Evolutionary conservation across 1,139 yeast genomes (phyloP), one percentile per base, ranked within the genome.

Genomic region (Yamadazyma siamensis): DNA sequence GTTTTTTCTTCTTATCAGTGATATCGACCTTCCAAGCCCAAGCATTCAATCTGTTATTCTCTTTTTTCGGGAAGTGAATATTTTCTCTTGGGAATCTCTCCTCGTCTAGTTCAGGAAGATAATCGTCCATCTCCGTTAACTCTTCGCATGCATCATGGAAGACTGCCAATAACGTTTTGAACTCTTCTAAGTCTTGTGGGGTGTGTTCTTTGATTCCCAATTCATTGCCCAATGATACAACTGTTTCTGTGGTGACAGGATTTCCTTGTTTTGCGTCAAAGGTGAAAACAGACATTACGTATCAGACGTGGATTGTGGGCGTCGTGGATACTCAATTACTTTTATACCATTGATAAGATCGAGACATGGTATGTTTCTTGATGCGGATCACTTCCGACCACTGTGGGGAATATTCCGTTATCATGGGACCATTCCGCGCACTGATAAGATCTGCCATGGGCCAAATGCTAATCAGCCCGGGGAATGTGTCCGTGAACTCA

Each of bases 41-140:
- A 15, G 44, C 44, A 31, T 33, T 33, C 29, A 45, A 44, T 10
- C 29, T 21, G 27, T 50, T 50, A 8, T 54, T 52, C 3, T 39
- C 41, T 9, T 32, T 31, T 1, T 36, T 35, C 12, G 58, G 49
- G 15, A 36, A 40, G 27, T 50, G 42, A 13, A 54, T 34, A 29
- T 55, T 39, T 15, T 43, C 41, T 27, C 65, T 49, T 10, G 65
- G 65, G 28, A 54, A 59, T 29, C 60, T 44, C 13, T 43, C 44
- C 7, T 47, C 33, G 36, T 59, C 63, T 3, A 39, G 38, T 7
- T 12, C 19, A 2, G 44, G 43, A 20, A 33, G n/a, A 27, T 36
- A 33, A 28, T 47, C 52, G 6, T 43, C 47, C 50, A 47, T 44
- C 14, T 15, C 32, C 38, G 35, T 40, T 6, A 47, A 32, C 22